Evolutionary conservation across 257 asterid species (phyloP).

Genomic region (Nicotiana undulata): DNA sequence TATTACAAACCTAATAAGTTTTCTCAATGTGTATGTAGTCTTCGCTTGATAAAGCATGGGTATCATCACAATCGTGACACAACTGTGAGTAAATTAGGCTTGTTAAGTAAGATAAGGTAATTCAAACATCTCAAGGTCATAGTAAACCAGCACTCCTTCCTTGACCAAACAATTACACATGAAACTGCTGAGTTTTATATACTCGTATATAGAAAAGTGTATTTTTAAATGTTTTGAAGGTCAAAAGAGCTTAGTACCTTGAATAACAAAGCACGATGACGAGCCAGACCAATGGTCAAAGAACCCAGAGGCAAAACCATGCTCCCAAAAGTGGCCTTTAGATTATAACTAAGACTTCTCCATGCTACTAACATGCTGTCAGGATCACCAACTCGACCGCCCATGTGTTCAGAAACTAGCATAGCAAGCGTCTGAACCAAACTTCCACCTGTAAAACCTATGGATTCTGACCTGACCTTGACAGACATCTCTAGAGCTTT

Average conservation of each 20-base stretch:
- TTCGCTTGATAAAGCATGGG: neutral
- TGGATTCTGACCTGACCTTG: conserved; percentile 40
- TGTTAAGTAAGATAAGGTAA: neutral
- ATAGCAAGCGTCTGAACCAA: conserved; percentile 65
- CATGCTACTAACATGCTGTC: conserved; percentile 69
- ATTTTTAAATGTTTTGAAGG: neutral
- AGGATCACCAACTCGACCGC: conserved; percentile 87
- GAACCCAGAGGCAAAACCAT: conserved; percentile 96
- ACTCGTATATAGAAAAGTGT: neutral
- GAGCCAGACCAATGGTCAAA: conserved; percentile 79
- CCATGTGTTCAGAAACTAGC: conserved; percentile 85
- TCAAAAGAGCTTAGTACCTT: conserved; percentile 48
- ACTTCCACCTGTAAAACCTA: conserved; percentile 23
- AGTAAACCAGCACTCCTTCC: neutral
- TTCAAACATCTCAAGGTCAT: neutral
- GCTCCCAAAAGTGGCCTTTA: conserved; percentile 67
- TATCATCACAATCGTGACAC: neutral
- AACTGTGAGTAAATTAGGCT: neutral
- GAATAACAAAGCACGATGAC: conserved; percentile 90
- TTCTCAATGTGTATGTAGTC: neutral
- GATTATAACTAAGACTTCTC: conserved; percentile 53
- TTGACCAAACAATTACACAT: neutral
- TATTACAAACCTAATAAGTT: neutral
- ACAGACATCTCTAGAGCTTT: conserved; percentile 61
- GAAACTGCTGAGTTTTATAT: neutral